Evolutionary conservation across 805 yeast species (phyloP).

Genomic region (Maudiozyma saulgeensis): DNA sequence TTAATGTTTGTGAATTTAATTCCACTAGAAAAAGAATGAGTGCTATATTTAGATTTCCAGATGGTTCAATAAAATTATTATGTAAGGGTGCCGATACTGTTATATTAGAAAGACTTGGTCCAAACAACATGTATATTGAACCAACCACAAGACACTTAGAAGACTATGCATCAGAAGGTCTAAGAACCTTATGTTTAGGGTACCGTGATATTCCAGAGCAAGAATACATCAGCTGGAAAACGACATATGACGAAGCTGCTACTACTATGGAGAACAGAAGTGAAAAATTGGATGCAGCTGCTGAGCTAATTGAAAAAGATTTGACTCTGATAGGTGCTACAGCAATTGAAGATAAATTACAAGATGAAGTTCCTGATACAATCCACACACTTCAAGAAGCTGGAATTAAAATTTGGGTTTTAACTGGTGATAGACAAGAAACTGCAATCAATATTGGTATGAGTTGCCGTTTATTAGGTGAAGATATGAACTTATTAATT

Average conservation of each 20-base stretch:
- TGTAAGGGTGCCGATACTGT: slow-evolving; percentile 99
- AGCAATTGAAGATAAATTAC: slow-evolving; percentile 95
- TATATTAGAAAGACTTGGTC: slow-evolving; percentile 71
- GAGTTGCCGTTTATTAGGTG: slow-evolving; percentile 90
- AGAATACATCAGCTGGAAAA: slow-evolving; percentile 68
- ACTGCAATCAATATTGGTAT: slow-evolving; percentile 97
- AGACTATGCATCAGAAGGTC: slow-evolving; percentile 93
- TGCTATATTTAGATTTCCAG: slow-evolving; percentile 87
- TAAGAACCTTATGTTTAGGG: slow-evolving; percentile 90
- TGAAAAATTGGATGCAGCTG: slow-evolving; percentile 73
- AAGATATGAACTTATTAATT: slow-evolving; percentile 88
- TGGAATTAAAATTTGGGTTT: slow-evolving; percentile 94
- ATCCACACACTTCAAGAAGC: slow-evolving; percentile 92
- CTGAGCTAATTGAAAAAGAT: slow-evolving; percentile 77
- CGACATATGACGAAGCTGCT: slow-evolving; percentile 64
- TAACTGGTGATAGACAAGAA: slow-evolving; percentile 97
- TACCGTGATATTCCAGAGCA: slow-evolving; percentile 66
- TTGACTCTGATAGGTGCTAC: slow-evolving; percentile 87
- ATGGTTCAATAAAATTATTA: slow-evolving; percentile 76
- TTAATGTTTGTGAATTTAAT: slow-evolving; percentile 92
- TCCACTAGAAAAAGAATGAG: slow-evolving; percentile 98
- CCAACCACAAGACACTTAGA: slow-evolving; percentile 81
- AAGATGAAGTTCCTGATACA: slow-evolving; percentile 97
- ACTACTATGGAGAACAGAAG: slow-evolving; percentile 70
- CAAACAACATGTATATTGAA: slow-evolving; percentile 67